Evolutionary conservation across 1,139 yeast genomes (phyloP), one percentile per base, ranked within the genome.

Genomic region (Protomyces macrosporus): DNA sequence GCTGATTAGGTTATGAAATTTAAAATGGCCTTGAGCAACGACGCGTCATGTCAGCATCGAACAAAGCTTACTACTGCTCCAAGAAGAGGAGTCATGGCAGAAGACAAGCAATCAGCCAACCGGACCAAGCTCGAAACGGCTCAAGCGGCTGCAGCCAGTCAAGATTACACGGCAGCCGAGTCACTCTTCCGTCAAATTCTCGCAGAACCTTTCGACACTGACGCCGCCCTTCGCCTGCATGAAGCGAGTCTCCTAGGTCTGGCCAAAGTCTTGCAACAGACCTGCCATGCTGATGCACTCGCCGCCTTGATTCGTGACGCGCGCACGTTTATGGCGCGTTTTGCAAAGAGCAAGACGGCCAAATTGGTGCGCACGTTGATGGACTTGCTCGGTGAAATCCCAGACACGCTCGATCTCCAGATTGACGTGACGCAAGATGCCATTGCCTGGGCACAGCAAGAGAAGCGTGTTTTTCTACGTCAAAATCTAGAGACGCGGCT

Each of bases 261-360:
- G 23, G 79, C 55, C 1, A 50, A 30, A 16, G 36, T 32, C 32
- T 14, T 42, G 42, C 61, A 57, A 34, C 23, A 51, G 23, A 55
- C n/a, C 48, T 66, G 70, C 45, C 65, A 66, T 58, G 63, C 66
- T 60, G 79, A 83, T 60, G 82, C 84, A 69, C 80, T 93, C 62
- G 78, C 82, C 16, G 77, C 77, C 50, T 82, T 93, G 72, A 83
- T 93, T 56, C 79, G 83, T n/a, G 81, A 84, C 55, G 86, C 96
- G 0, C 82, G 95, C 69, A 78, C 77, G 6, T 82, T 87, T 23
- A 84, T 91, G 79, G 80, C 83, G 64, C 78, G 81, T 45, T 85
- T 90, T 73, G 97, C 98, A 60, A 93, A 93, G 77, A 88, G 97
- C 35, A 93, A 93, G 75, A 88, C 97, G 7, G 97, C 98, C 51